Conservation (phyloP, 768 basidiomycete genomes). For the Calocybe gangraenosa region DNA sequence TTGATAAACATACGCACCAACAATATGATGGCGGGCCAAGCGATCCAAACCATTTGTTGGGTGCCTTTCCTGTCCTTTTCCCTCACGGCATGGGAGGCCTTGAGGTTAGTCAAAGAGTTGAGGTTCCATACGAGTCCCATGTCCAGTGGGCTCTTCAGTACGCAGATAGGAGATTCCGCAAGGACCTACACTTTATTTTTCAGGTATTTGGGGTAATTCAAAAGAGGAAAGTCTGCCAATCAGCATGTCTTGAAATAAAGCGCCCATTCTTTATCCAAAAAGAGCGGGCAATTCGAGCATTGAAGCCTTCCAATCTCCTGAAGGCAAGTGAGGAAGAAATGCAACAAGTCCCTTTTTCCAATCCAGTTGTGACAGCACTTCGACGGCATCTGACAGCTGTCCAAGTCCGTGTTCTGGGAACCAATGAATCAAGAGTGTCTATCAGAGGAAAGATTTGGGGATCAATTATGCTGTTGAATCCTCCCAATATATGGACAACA, state of each 20-base stretch:
- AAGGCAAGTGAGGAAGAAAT: conserved; percentile 31
- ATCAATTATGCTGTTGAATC: conserved; percentile 22
- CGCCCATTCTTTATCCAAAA: conserved; percentile 18
- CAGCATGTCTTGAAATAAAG: conserved; percentile 29
- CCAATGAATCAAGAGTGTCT: conserved; percentile 24
- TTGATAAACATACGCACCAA: not conserved
- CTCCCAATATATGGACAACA: conserved; percentile 38
- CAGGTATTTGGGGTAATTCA: conserved; percentile 24
- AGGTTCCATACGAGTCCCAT: conserved; percentile 17
- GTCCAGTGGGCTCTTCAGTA: conserved; percentile 22
- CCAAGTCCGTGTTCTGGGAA: conserved; percentile 21
- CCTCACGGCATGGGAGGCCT: conserved; percentile 15
- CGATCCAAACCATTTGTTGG: conserved; percentile 10
- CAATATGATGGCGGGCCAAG: not conserved
- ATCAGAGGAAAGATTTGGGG: conserved; percentile 33
- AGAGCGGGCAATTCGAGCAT: conserved; percentile 13
- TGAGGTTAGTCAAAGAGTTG: conserved; percentile 1
- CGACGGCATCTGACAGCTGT: conserved; percentile 22
- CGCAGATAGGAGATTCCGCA: conserved; percentile 24
- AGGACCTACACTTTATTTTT: conserved; percentile 25
- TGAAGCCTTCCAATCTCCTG: conserved; percentile 25
- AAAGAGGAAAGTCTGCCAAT: conserved; percentile 18
- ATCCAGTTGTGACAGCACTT: conserved; percentile 22
- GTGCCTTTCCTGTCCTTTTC: conserved; percentile 5
- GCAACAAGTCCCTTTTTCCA: conserved; percentile 13